Evolutionary conservation across 306 rosid genomes (phyloP), one percentile per base, ranked within the genome.

Genomic region (Mimosa pudica): DNA sequence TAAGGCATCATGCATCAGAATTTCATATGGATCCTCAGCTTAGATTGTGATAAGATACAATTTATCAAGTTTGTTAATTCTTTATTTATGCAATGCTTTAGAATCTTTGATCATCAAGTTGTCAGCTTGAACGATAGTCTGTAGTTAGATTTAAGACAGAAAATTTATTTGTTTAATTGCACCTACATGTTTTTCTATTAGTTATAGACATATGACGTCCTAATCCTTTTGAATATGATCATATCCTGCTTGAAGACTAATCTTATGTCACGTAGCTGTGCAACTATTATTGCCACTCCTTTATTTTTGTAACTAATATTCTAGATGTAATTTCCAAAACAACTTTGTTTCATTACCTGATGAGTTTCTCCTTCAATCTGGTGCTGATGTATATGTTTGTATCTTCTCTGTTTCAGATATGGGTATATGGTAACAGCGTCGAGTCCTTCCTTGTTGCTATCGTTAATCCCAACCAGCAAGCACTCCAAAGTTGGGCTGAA

Each of bases 391-490:
- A 30, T 55, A 4, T 20, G 30, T 24, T 77, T 82, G 75, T 6
- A 48, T 65, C 17, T 44, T 46, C 60, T 75, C 72, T 62, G 30
- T 80, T 73, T 77, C 82, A 95, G 99, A 91, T 93, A 88, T 95
- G 99, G 99, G 47, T 95, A 69, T 95, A 91, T 12, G 99, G 98
- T 41, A 95, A 81, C 89, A 95, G 99, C 84, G 91, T 91, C 2
- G 97, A 95, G 86, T 82, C 89, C 85, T 93, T 80, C 90, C 97
- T 95, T 42, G 93, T 95, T 17, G 96, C 98, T 24, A 87, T 93
- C 78, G 63, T 85, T 76, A 93, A 85, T 83, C 98, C 97, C 18
- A 78, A 55, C 73, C 78, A 82, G 82, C 85, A 70, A 84, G 88
- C 83, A 76, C 78, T 93, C 76, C 90, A 93, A 78, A 67, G n/a